Evolutionary conservation across 257 asterid species (phyloP), one percentile per base, ranked within the genome.

Genomic region (Gentiana dahurica): DNA sequence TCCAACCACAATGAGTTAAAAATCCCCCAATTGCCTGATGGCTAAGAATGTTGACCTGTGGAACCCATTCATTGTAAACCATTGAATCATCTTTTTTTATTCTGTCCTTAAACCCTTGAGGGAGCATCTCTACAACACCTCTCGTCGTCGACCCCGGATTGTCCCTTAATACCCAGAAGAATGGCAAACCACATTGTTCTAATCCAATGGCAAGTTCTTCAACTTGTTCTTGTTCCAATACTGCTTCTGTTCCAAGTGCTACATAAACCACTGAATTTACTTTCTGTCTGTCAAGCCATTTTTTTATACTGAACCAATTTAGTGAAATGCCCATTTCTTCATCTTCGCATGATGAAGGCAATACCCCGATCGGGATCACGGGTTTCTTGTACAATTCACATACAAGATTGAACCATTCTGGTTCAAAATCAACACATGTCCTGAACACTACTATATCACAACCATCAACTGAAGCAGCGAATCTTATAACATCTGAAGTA

Each of bases 1-100:
- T 89, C 97, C 95, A 89, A 9, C 97, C 95, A 32, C 95, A 86
- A 58, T 89, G 97, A 34, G 95, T 85, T 68, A 85, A 66, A 66
- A 76, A 89, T 15, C 87, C 89, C 1, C 89, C 92, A 4, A 83
- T 65, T 0, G 85, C 62, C 0, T 66, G 70, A 65, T 89, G 97
- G 5, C 85, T 57, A 24, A 85, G 69, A 39, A 85, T 83, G 73
- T 75, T 77, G 35, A 78, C 62, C 76, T 89, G 97, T 4, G 97
- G 97, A 5, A 83, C 91, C 97, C 95, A 89, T 48, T 77, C 75
- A 3, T 63, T 58, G 13, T 53, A 63, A 24, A 82, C 53, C 24
- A 79, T 11, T 13, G 87, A 84, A 8, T 62, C 52, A 53, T 51
- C 63, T 24, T 35, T 46, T 24, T 35, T 46, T 11, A 80, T 78